phyloP scores from a whole-genome alignment of 306 rosid genomes.

The Sindora glabra region DNA sequence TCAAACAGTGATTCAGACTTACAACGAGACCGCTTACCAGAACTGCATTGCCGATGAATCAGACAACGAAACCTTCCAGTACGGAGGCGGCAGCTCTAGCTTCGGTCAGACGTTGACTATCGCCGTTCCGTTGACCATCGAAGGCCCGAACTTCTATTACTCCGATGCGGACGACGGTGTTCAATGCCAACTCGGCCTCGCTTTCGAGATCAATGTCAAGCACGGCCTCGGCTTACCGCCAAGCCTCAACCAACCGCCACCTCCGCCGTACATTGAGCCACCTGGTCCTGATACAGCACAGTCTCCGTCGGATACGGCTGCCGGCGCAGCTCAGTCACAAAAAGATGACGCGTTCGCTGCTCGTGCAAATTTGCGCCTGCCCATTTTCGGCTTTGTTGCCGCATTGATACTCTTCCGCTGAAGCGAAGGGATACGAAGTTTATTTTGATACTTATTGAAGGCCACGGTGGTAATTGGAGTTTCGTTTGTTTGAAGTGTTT shows the following conservation, averaged over 20 bases:
- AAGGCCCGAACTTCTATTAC: slow-evolving; percentile 63
- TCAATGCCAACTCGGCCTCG: slow-evolving; percentile 69
- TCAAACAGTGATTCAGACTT: slow-evolving; percentile 71
- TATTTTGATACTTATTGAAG: no score
- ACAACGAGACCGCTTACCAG: slow-evolving; percentile 44
- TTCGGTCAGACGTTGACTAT: slow-evolving; percentile 39
- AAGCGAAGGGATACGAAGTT: no score
- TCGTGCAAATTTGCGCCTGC: slow-evolving; percentile 16
- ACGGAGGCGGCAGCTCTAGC: slow-evolving; percentile 21
- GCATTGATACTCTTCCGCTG: slow-evolving; percentile 2
- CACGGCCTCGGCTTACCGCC: slow-evolving; percentile 80
- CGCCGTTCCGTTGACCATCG: slow-evolving; percentile 48
- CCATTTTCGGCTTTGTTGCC: slow-evolving; percentile 3
- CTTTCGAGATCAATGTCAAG: slow-evolving; percentile 55
- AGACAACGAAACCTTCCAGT: slow-evolving; percentile 41
- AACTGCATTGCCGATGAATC: slow-evolving; percentile 56
- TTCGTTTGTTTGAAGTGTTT: no score
- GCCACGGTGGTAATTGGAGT: no score
- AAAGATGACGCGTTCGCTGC: slow-evolving; percentile 12
- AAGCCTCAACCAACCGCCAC: slow-evolving; percentile 76
- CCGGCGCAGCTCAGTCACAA: no score
- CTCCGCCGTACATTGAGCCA: slow-evolving; percentile 67
- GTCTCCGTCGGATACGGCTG: slow-evolving; percentile 30
- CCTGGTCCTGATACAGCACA: slow-evolving; percentile 35
- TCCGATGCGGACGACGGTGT: slow-evolving; percentile 50